Evolutionary conservation across 441 rosid genomes (phyloP).

Genomic region (Eutrema salsugineum): DNA sequence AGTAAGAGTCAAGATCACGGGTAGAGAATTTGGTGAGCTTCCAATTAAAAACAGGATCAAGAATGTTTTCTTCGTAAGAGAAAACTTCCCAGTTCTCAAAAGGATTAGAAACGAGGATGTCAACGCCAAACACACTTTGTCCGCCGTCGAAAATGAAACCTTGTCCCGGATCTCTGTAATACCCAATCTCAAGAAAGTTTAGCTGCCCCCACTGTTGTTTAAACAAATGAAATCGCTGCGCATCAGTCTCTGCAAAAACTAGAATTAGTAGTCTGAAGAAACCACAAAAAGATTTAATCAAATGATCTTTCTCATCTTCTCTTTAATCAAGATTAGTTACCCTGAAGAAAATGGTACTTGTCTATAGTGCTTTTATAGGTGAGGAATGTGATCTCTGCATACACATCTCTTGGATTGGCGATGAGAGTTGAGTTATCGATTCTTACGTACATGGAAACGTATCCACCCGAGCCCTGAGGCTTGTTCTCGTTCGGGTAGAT

Average conservation of each 20-base stretch:
- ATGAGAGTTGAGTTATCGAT: slow-evolving; percentile 22
- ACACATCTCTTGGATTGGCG: slow-evolving; percentile 7
- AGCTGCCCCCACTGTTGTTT: background rate
- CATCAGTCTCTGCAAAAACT: background rate
- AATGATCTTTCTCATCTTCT: background rate
- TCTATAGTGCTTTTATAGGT: slow-evolving; percentile 12
- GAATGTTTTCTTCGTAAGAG: slow-evolving; percentile 6
- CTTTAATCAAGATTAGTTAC: background rate
- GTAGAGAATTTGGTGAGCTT: background rate
- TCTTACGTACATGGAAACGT: slow-evolving; percentile 13
- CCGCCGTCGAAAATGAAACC: slow-evolving; percentile 13
- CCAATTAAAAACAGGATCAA: background rate
- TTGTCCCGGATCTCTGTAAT: background rate
- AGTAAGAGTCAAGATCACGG: background rate
- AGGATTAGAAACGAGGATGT: background rate
- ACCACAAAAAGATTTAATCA: background rate
- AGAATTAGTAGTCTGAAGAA: background rate
- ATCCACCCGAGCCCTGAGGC: background rate
- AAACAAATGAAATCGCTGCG: too few species aligned
- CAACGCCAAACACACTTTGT: slow-evolving; percentile 14
- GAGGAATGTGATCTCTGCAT: slow-evolving; percentile 18
- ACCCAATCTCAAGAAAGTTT: background rate
- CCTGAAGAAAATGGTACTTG: background rate
- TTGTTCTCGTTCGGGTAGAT: slow-evolving; percentile 19
- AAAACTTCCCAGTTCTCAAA: background rate